These are phyloP conservation scores for Saccharomycodes ludwigii DNA, from an alignment of 805 yeast species.

Conservation along the genomic window DNA sequence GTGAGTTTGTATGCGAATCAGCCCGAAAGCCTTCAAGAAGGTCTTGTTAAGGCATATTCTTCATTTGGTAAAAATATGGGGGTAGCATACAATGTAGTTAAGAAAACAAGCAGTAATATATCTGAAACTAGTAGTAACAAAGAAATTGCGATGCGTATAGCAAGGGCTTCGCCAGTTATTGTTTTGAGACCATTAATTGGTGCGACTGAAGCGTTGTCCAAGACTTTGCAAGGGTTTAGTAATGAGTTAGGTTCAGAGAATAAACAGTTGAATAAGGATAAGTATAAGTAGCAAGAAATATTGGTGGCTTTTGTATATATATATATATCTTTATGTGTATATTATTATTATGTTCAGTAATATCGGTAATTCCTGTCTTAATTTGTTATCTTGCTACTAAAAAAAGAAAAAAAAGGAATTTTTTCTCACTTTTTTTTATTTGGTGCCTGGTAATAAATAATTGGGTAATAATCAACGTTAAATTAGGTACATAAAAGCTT, in stretches of 20 bases:
- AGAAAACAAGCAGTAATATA: slow-evolving; percentile 47
- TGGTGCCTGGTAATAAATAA: too few relatives aligned
- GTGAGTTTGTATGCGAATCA: slow-evolving; percentile 77
- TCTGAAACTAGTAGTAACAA: slow-evolving; percentile 54
- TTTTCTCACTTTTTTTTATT: too few relatives aligned
- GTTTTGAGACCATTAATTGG: slow-evolving; percentile 81
- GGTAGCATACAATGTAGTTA: slow-evolving; percentile 52
- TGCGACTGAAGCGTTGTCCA: slow-evolving; percentile 80
- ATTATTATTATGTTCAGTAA: too few relatives aligned
- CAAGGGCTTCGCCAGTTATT: slow-evolving; percentile 69
- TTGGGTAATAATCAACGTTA: too few relatives aligned
- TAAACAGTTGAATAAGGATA: slow-evolving; percentile 46
- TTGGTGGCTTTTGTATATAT: background rate
- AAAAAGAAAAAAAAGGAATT: too few relatives aligned
- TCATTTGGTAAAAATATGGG: slow-evolving; percentile 57
- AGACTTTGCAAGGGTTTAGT: slow-evolving; percentile 70
- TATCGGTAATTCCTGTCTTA: too few relatives aligned
- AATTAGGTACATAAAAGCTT: too few relatives aligned
- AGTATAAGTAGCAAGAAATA: slow-evolving; percentile 37
- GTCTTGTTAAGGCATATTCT: slow-evolving; percentile 60
- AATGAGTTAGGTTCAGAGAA: slow-evolving; percentile 66
- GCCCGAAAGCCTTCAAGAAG: slow-evolving; percentile 60
- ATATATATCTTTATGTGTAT: slow-evolving; percentile 1
- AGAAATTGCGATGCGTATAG: slow-evolving; percentile 54
- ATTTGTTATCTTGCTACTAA: too few relatives aligned